Percentiles rank a stretch among this genome's conserved stretches.
Conservation (phyloP, 2,329 filamentous ascomycete genomes). For the Ceratocystis eucalypticola region DNA sequence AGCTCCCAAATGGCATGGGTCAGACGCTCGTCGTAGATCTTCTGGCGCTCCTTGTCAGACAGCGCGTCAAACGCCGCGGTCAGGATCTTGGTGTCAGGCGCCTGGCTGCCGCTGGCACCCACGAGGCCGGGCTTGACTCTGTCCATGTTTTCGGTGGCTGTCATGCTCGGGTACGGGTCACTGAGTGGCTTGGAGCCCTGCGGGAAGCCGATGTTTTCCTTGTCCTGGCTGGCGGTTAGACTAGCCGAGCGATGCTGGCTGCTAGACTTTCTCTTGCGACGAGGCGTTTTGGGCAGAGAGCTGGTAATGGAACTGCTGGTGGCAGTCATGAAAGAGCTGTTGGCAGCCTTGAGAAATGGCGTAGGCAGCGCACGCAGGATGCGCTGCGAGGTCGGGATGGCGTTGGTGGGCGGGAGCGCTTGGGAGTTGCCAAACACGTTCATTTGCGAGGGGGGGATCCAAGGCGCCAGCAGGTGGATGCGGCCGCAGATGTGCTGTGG, state of each 20-base stretch:
- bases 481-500: conserved; percentile 89
- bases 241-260: conserved; percentile 23
- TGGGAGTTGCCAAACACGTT: conserved; percentile 62
- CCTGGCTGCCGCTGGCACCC: conserved; percentile 17
- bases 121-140: conserved; percentile 29
- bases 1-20: conserved; percentile 92
- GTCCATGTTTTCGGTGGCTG: conserved; percentile 37
- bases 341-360: conserved; percentile 82
- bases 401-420: conserved; percentile 63
- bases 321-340: conserved; percentile 86
- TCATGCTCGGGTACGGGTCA: conserved; percentile 19
- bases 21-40: conserved; percentile 67
- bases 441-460: conserved; percentile 94
- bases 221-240: conserved; percentile 30
- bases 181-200: conserved; percentile 18
- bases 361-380: conserved; percentile 83
- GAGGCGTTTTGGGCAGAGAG: conserved; percentile 54
- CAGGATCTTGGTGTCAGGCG: conserved; percentile 26
- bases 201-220: conserved; percentile 34
- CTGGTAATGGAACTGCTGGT: conserved; percentile 77
- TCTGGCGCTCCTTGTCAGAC: conserved; percentile 57
- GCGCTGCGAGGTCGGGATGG: conserved; percentile 80
- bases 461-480: conserved; percentile 86
- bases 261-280: conserved; percentile 35
- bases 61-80: conserved; percentile 46